Conservation (phyloP, 2,329 filamentous ascomycete species). For the Exophiala calicioides region DNA sequence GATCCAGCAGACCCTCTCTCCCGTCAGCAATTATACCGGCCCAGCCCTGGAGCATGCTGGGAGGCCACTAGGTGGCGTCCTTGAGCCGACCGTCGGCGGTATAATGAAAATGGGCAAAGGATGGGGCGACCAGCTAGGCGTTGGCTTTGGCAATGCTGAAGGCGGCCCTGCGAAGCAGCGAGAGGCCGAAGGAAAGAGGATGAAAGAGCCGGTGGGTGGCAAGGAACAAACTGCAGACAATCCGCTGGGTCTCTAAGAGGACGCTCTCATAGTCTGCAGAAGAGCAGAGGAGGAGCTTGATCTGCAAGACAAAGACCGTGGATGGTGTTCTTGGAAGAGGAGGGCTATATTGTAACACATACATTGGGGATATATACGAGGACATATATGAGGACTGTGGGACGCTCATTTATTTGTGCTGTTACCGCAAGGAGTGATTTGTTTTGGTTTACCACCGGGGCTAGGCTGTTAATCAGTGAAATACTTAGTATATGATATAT, state of each 20-base stretch:
- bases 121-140: constrained; percentile 28
- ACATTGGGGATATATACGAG: too few relatives aligned
- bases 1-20: constrained; percentile 30
- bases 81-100: constrained; percentile 32
- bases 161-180: constrained; percentile 29
- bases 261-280: too few relatives aligned
- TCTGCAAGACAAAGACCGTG: too few relatives aligned
- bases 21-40: constrained; percentile 32
- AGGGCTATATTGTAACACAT: too few relatives aligned
- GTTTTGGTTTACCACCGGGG: too few relatives aligned
- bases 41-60: constrained; percentile 29
- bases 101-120: constrained; percentile 29
- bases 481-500: too few relatives aligned
- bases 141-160: constrained; percentile 31
- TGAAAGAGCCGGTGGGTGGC: constrained; percentile 31
- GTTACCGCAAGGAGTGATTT: too few relatives aligned
- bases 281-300: too few relatives aligned
- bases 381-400: too few relatives aligned
- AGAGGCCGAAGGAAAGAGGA: constrained; percentile 27
- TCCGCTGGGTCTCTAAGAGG: constrained; percentile 29
- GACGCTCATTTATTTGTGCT: too few relatives aligned
- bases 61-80: constrained; percentile 28
- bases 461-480: too few relatives aligned
- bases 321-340: too few relatives aligned
- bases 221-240: constrained; percentile 34